Evolutionary conservation across 2,329 filamentous ascomycete genomes (phyloP).

Genomic region (Fusarium bactridioides): DNA sequence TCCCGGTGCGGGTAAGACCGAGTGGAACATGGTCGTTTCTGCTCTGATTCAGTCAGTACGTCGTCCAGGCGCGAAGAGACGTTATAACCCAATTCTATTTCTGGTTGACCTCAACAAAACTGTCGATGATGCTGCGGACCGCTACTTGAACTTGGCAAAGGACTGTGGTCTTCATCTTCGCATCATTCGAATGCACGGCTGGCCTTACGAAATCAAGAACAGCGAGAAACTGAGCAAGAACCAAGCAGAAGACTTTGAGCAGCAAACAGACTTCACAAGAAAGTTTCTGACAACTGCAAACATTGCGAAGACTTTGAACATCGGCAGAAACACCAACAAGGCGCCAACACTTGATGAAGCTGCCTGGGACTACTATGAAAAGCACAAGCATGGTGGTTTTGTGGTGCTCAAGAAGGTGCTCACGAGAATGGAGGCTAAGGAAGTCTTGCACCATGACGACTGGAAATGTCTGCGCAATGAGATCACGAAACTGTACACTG

Average conservation of each 20-base stretch:
- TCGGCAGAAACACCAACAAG: constrained; percentile 24
- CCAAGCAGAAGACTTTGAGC: background rate
- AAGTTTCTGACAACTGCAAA: constrained; percentile 45
- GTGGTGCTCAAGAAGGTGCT: constrained; percentile 49
- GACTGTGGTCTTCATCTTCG: constrained; percentile 45
- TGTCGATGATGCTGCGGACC: constrained; percentile 54
- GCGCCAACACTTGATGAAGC: constrained; percentile 54
- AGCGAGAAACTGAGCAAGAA: constrained; percentile 42
- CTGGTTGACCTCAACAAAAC: constrained; percentile 58
- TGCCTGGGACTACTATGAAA: constrained; percentile 52
- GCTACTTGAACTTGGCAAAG: constrained; percentile 50
- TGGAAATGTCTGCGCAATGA: constrained; percentile 44
- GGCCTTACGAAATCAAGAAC: constrained; percentile 48
- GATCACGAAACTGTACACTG: constrained; percentile 49
- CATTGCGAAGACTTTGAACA: constrained; percentile 29
- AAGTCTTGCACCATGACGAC: constrained; percentile 36
- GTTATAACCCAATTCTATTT: constrained; percentile 51
- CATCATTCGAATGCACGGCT: constrained; percentile 52
- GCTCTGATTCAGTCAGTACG: constrained; percentile 48
- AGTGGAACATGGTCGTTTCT: constrained; percentile 55
- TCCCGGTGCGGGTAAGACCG: constrained; percentile 57
- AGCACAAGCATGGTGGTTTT: constrained; percentile 45
- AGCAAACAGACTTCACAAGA: constrained; percentile 45
- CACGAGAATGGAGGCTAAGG: constrained; percentile 41
- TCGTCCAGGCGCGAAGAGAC: constrained; percentile 30